A percentile compares a stretch with the other conserved stretches of the same genome.
Conservation (phyloP, 2,329 filamentous ascomycete genomes). For the Canariomyces notabilis region DNA sequence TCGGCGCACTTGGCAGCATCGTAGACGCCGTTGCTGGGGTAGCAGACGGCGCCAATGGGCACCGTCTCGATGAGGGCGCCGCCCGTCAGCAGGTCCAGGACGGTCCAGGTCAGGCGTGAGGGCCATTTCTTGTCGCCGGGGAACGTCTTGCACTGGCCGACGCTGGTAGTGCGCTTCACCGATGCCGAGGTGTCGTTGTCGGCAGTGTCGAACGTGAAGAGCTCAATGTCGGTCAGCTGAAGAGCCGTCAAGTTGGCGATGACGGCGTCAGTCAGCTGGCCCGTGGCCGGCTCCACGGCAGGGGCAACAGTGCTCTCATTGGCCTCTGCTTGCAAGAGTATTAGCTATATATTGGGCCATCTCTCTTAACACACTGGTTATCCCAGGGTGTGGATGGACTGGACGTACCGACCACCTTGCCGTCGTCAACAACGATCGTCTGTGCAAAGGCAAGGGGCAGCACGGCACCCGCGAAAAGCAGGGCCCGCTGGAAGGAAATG, state of each 20-base stretch:
- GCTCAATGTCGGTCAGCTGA: slow-evolving; percentile 18
- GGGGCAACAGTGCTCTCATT: slow-evolving; percentile 20
- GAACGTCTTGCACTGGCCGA: slow-evolving; percentile 28
- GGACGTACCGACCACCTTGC: slow-evolving; percentile 17
- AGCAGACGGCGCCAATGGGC: slow-evolving; percentile 33
- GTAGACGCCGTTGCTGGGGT: slow-evolving; percentile 27
- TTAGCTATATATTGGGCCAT: not conserved
- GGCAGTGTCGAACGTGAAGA: slow-evolving; percentile 21
- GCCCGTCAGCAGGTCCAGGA: slow-evolving; percentile 24
- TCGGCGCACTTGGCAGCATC: slow-evolving; percentile 28
- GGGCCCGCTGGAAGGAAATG: slow-evolving; percentile 14
- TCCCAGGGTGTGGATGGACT: no score
- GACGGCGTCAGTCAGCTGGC: slow-evolving; percentile 29
- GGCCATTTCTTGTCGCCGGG: slow-evolving; percentile 32
- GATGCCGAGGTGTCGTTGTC: slow-evolving; percentile 1
- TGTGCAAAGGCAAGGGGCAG: slow-evolving; percentile 15
- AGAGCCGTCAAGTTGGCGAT: slow-evolving; percentile 31
- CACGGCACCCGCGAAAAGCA: slow-evolving; percentile 17
- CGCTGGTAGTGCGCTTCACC: slow-evolving; percentile 5
- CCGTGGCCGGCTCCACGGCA: slow-evolving; percentile 5
- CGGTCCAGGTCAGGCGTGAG: slow-evolving; percentile 26
- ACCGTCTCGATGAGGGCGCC: slow-evolving; percentile 32
- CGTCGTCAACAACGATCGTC: slow-evolving; percentile 19
- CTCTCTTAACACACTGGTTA: no score
- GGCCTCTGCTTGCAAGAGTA: slow-evolving; percentile 12